Base-by-base conservation (phyloP, 345 rosid species). In the Isatis tinctoria region DNA sequence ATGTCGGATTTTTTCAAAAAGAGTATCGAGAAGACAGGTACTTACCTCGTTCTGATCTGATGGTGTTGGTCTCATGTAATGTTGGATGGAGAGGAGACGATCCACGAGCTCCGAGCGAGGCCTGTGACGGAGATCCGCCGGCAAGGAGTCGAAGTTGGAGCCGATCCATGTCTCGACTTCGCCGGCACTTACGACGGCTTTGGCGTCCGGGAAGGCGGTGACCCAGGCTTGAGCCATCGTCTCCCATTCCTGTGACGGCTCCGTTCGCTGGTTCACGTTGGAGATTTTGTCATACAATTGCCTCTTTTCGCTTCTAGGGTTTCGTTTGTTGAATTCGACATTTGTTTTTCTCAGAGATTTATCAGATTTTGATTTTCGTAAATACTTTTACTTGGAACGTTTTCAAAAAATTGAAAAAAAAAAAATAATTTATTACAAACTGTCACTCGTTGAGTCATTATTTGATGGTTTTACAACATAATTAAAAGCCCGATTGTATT, bases 111-210 rank as follows among this genome's bases (percentile, higher is more conserved):
- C 93, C 20, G 87, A 27, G 5, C 95, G 91, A 60, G 92, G 85
- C 88, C 87, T 94, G 65, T 87, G 83, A 20, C 87, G 88, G 74
- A 94, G 93, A 54, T 87, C 97, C 8, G 92, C 58, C 0, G 93
- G 96, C 6, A 94, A 75, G 16, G 87, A 84, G 28, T 69, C 65
- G 49, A 70, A 82, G 78, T 92, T 94, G 62, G 92, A 82, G 67
- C 87, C 96, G 65, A 94, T 83, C 98, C 98, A 92, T n/a, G 82
- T 74, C 76, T 94, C 97, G 53, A 94, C 92, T 72, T 91, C 90
- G 69, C 61, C 33, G 56, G 47, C 79, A 74, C 81, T 86, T 24
- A 94, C 95, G 10, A 91, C 93, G 41, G 88, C 86, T 74, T 86
- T 88, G 2, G 90, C 96, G 65, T 90, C 97, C 0, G 97, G 90